Percentiles rank a stretch among this genome's conserved stretches.
Evolutionary conservation across 345 rosid species (phyloP).

Genomic region (Mangifera indica): DNA sequence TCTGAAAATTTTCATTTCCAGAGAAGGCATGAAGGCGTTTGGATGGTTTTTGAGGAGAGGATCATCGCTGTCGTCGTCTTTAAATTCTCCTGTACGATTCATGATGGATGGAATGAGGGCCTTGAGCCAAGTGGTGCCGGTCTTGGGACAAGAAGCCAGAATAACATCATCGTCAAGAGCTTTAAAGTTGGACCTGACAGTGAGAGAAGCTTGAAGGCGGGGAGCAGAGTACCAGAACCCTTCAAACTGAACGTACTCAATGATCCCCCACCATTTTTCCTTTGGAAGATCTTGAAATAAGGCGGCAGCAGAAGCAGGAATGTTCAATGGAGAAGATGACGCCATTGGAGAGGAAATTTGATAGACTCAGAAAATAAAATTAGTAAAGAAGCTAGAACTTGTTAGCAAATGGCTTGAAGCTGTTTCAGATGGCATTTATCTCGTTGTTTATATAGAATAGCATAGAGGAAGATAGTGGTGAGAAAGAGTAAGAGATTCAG

Average conservation of each 20-base stretch:
- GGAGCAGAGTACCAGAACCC: slow-evolving; percentile 16
- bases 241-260: background rate
- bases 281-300: background rate
- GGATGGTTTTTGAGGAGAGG: slow-evolving; percentile 1
- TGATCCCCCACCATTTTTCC: slow-evolving; percentile 5
- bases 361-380: too few relatives aligned
- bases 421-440: background rate
- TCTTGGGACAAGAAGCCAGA: slow-evolving; percentile 14
- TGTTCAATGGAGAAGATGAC: background rate
- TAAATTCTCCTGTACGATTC: background rate
- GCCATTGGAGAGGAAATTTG: background rate
- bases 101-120: slow-evolving; percentile 16
- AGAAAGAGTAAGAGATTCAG: background rate
- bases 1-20: slow-evolving; percentile 8
- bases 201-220: background rate
- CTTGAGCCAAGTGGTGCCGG: slow-evolving; percentile 21
- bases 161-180: slow-evolving; percentile 6
- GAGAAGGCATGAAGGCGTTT: slow-evolving; percentile 13
- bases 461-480: background rate
- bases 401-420: too few relatives aligned
- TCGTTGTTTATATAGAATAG: background rate
- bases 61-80: background rate
- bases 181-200: background rate
- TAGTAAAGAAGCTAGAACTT: background rate
- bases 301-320: background rate